A percentile compares a stretch with the other conserved stretches of the same genome.
phyloP scores from a whole-genome alignment of 108 stramenopile species.

The Halocafeteria seosinensis region DNA sequence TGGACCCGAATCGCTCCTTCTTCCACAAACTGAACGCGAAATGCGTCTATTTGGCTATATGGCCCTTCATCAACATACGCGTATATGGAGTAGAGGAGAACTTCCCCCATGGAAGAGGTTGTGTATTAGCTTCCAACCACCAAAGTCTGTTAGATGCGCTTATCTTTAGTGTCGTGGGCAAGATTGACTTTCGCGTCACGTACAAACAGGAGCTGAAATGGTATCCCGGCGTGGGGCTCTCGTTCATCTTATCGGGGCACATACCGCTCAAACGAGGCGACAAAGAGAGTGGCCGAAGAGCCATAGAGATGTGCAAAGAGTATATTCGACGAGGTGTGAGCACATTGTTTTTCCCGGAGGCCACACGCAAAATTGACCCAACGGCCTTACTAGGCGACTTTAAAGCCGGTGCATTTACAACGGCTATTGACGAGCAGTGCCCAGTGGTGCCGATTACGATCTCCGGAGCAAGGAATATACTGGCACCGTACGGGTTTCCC shows the following conservation, averaged over 20 bases:
- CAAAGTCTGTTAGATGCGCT: background rate
- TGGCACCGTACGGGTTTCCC: background rate
- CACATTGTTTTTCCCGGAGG: background rate
- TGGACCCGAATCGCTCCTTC: no score
- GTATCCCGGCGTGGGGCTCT: background rate
- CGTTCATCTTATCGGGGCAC: background rate
- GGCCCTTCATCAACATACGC: no score
- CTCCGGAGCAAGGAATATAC: background rate
- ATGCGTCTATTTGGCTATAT: no score
- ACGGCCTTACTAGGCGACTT: background rate
- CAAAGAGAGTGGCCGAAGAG: background rate
- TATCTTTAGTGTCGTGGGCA: background rate
- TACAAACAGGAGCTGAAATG: background rate
- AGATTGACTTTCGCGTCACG: background rate
- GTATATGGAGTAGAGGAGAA: no score
- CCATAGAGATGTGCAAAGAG: background rate
- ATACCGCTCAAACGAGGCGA: background rate
- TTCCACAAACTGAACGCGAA: no score
- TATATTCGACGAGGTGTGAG: background rate
- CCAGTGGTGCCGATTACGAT: background rate
- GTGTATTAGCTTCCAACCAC: background rate
- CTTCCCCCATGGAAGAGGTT: background rate
- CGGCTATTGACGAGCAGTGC: background rate
- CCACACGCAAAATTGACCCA: background rate
- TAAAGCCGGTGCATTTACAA: background rate